phyloP scores from a whole-genome alignment of 805 yeast species.

The Metschnikowia colocasiae region DNA sequence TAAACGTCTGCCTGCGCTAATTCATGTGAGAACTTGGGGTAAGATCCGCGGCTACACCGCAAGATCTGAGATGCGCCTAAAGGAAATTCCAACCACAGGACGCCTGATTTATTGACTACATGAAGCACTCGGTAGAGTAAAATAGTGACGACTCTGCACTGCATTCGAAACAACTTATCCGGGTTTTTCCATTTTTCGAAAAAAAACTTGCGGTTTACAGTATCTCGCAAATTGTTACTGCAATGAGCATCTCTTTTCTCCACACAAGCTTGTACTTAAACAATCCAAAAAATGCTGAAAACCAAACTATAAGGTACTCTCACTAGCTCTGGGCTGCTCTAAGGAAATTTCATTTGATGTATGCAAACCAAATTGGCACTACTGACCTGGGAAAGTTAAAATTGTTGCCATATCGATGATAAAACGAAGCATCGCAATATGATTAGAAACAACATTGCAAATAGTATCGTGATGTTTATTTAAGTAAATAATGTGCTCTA shows the following conservation, averaged over 20 bases:
- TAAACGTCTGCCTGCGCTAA: neutral
- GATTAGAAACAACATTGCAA: neutral
- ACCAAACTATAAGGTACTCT: no score
- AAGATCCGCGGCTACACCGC: conserved; percentile 1
- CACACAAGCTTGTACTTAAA: neutral
- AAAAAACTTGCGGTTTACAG: neutral
- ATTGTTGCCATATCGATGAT: no score
- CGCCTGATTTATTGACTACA: neutral
- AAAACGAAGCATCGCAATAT: no score
- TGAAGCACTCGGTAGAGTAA: no score
- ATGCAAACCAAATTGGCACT: no score
- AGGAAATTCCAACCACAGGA: neutral
- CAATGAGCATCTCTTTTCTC: neutral
- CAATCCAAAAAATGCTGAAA: no score
- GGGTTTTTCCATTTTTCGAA: neutral
- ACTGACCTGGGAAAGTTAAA: no score
- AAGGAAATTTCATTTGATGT: no score
- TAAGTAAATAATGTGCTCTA: neutral
- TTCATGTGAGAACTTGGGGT: conserved; percentile 3
- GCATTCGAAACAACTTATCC: no score
- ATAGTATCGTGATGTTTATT: neutral
- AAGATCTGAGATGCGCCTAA: neutral
- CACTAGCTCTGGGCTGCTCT: no score
- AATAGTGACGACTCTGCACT: no score
- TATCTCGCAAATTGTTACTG: neutral